These are phyloP conservation scores for Pyracantha coccinea DNA, from an alignment of 331 rosid species.

Conservation along the genomic window DNA sequence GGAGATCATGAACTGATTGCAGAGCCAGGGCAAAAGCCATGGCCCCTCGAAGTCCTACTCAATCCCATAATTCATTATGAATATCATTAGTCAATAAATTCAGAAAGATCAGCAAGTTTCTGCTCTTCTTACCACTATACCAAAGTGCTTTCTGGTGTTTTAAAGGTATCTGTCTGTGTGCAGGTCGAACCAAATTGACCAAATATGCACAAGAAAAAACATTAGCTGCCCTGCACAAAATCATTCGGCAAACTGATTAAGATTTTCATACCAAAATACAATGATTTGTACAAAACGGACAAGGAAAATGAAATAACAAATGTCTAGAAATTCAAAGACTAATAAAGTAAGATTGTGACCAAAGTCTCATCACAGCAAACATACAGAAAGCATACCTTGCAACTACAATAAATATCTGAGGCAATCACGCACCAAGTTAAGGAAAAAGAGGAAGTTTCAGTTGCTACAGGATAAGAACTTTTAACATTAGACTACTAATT, in stretches of 20 bases:
- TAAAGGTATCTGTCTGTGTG: slow-evolving; percentile 60
- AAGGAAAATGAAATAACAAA: background rate
- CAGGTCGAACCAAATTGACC: slow-evolving; percentile 81
- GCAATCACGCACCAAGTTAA: slow-evolving; percentile 35
- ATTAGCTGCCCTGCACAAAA: slow-evolving; percentile 73
- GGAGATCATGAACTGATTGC: slow-evolving; percentile 94
- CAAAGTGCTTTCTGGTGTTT: slow-evolving; percentile 91
- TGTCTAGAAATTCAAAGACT: background rate
- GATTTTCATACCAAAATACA: background rate
- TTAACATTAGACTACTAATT: slow-evolving; percentile 8
- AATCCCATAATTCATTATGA: slow-evolving; percentile 9
- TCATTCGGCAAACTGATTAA: slow-evolving; percentile 13
- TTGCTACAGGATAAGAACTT: slow-evolving; percentile 6
- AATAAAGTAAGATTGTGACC: slow-evolving; percentile 12
- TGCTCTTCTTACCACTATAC: slow-evolving; percentile 71
- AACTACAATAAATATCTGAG: slow-evolving; percentile 69
- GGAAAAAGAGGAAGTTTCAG: slow-evolving; percentile 34
- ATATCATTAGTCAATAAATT: background rate
- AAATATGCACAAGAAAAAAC: slow-evolving; percentile 88
- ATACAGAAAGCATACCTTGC: slow-evolving; percentile 63
- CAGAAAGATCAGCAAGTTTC: slow-evolving; percentile 6
- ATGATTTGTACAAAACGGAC: background rate
- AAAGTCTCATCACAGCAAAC: slow-evolving; percentile 9
- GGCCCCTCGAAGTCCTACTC: slow-evolving; percentile 92
- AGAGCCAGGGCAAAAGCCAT: slow-evolving; percentile 99